A percentile compares a stretch with the other conserved stretches of the same genome.
Evolutionary conservation across 495 filamentous ascomycete species (phyloP).

Genomic region (Pseudoneurospora amorphoporcata): DNA sequence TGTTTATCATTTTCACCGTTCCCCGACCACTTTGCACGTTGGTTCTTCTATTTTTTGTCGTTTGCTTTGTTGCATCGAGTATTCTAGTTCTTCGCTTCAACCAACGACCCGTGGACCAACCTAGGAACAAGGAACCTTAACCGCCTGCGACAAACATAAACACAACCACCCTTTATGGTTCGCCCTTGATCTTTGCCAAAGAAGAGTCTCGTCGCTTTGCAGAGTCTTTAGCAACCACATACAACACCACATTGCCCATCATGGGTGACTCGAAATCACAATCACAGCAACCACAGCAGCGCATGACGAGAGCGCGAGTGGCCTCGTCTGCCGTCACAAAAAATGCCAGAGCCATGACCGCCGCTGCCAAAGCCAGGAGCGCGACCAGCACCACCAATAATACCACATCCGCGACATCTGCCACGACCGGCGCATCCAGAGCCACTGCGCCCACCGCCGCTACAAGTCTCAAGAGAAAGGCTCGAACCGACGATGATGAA

Average conservation of each 20-base stretch:
- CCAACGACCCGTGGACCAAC: not conserved
- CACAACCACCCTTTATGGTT: not conserved
- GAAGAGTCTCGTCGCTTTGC: not conserved
- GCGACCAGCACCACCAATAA: constrained; percentile 11
- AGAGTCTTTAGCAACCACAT: not conserved
- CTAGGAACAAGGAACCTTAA: not conserved
- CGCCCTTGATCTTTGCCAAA: not conserved
- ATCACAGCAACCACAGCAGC: constrained; percentile 45
- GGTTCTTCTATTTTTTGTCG: not conserved
- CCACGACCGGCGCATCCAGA: not conserved
- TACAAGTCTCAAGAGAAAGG: constrained; percentile 33
- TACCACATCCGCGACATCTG: constrained; percentile 11
- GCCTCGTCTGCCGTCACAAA: constrained; percentile 37
- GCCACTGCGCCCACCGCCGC: not conserved
- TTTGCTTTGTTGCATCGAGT: not conserved
- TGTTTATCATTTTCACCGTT: not conserved
- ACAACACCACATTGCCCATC: constrained; percentile 1
- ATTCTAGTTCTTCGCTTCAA: not conserved
- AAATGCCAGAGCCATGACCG: constrained; percentile 21
- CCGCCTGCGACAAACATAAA: not conserved
- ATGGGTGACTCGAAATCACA: constrained; percentile 18
- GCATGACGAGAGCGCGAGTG: constrained; percentile 49
- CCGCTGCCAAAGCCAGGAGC: constrained; percentile 29
- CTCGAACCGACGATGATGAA: constrained; percentile 31
- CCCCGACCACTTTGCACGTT: not conserved